A percentile compares a stretch with the other conserved stretches of the same genome.
Conservation (phyloP, 495 filamentous ascomycete species). For the Oleoguttula mirabilis region DNA sequence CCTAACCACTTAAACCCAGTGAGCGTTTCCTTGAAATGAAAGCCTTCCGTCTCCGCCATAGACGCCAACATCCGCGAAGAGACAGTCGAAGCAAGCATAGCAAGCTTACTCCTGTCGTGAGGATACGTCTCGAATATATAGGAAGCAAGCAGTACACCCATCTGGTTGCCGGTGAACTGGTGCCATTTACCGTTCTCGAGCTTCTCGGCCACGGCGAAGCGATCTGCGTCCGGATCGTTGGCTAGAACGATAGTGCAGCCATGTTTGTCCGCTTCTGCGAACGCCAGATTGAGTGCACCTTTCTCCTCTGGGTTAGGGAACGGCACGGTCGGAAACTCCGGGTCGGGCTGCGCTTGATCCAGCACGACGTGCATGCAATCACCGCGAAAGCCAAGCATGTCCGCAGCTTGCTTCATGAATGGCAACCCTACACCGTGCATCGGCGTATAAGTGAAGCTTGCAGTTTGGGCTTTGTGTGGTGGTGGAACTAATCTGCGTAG, state of each 20-base stretch:
- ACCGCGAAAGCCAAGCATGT: constrained; percentile 34
- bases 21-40: constrained; percentile 51
- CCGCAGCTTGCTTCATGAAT: constrained; percentile 36
- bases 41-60: constrained; percentile 45
- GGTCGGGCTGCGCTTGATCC: constrained; percentile 44
- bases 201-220: constrained; percentile 55
- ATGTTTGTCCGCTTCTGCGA: constrained; percentile 40
- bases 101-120: constrained; percentile 29
- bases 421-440: constrained; percentile 54
- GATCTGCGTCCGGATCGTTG: constrained; percentile 63
- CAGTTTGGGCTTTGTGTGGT: neutral
- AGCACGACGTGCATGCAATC: constrained; percentile 25
- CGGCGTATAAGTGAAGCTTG: constrained; percentile 54
- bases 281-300: constrained; percentile 55
- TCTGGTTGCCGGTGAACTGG: constrained; percentile 56
- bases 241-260: constrained; percentile 46
- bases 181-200: constrained; percentile 43
- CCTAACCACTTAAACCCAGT: constrained; percentile 69
- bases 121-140: constrained; percentile 39
- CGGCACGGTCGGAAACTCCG: constrained; percentile 56
- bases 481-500: constrained; percentile 13
- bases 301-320: constrained; percentile 66
- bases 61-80: constrained; percentile 52
- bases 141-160: constrained; percentile 51
- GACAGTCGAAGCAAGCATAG: constrained; percentile 52